phyloP scores from a whole-genome alignment of 768 basidiomycete species.

The Cantharellus anzutake region DNA sequence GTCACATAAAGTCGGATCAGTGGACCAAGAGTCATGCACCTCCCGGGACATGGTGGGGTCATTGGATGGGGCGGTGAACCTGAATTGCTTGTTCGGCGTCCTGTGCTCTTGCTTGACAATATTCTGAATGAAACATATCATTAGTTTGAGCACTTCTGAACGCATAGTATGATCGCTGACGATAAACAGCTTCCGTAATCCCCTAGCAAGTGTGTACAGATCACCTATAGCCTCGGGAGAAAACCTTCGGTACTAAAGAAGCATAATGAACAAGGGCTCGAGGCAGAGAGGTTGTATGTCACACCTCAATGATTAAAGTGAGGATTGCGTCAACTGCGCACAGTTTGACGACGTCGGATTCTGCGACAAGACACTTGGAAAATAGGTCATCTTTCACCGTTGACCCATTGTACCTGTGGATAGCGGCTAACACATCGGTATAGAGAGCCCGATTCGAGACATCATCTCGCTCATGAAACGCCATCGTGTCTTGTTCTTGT shows the following conservation, averaged over 20 bases:
- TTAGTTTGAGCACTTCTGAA: too few species aligned
- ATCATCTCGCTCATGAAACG: conserved; percentile 55
- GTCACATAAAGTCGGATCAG: conserved; percentile 4
- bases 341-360: conserved; percentile 67
- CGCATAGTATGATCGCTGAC: background rate
- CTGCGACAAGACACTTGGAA: conserved; percentile 45
- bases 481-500: conserved; percentile 8
- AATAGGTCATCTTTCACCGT: conserved; percentile 46
- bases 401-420: conserved; percentile 50
- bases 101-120: too few species aligned
- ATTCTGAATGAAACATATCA: too few species aligned
- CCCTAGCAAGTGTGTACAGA: background rate
- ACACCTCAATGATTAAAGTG: conserved; percentile 47
- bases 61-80: too few species aligned
- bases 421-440: conserved; percentile 49
- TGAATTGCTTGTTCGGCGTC: too few species aligned
- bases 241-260: background rate
- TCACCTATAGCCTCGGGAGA: background rate
- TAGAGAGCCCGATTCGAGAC: conserved; percentile 61
- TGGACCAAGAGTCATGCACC: background rate
- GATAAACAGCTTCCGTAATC: background rate
- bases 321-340: conserved; percentile 56
- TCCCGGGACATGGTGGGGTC: background rate
- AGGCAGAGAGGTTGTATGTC: background rate
- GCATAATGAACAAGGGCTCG: background rate